These are phyloP conservation scores for Euphorbia neoarborescens DNA, from an alignment of 441 rosid genomes.

Conservation along the genomic window DNA sequence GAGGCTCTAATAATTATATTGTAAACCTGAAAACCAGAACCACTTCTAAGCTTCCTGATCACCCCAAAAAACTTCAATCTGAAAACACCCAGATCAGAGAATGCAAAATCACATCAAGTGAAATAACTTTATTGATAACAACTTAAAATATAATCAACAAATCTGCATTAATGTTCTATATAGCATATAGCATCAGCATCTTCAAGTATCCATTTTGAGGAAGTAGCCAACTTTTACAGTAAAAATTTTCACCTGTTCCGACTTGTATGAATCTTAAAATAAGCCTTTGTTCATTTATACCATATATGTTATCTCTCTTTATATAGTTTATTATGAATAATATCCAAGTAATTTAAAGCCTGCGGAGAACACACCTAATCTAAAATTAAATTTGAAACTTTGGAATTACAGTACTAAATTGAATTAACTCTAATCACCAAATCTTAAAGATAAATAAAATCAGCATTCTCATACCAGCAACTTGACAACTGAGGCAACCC, in stretches of 20 bases:
- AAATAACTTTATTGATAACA: constrained; percentile 16
- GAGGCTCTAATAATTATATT: constrained; percentile 12
- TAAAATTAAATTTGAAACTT: not conserved
- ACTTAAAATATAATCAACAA: not conserved
- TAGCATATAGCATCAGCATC: not conserved
- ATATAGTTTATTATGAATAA: not conserved
- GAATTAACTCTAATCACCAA: not conserved
- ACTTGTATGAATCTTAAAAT: not conserved
- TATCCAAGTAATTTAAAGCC: not conserved
- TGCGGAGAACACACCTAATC: not conserved
- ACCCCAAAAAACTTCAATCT: constrained; percentile 5
- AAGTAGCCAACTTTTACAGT: not conserved
- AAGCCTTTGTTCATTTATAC: not conserved
- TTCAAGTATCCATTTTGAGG: not conserved
- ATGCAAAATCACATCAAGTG: not conserved
- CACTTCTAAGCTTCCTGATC: not conserved
- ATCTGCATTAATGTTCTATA: not conserved
- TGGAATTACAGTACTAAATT: not conserved
- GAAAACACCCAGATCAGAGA: constrained; percentile 16
- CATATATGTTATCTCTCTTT: not conserved
- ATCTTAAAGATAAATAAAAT: not conserved
- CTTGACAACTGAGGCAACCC: not conserved
- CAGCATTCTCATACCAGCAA: not conserved
- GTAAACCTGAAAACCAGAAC: not conserved
- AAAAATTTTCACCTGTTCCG: not conserved